Evolutionary conservation across 1,139 yeast genomes (phyloP).

Genomic region (Yamadazyma blattariae): DNA sequence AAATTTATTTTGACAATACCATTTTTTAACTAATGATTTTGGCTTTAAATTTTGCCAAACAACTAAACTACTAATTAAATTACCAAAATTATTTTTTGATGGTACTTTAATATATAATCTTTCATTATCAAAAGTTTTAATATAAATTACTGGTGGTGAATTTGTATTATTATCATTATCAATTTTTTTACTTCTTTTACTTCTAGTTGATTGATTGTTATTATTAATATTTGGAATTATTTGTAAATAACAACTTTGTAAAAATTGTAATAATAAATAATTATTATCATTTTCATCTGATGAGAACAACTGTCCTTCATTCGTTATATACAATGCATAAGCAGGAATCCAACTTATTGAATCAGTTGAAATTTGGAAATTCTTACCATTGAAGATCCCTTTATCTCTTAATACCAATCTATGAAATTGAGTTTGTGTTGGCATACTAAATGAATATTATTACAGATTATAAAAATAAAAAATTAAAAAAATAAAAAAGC

Average conservation of each 20-base stretch:
- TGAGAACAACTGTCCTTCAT: slow-evolving; percentile 36
- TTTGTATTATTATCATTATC: not conserved
- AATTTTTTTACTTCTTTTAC: slow-evolving; percentile 4
- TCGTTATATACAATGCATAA: slow-evolving; percentile 31
- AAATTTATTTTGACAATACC: slow-evolving; percentile 47
- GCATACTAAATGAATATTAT: slow-evolving; percentile 32
- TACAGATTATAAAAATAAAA: too few species aligned
- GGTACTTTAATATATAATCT: slow-evolving; percentile 46
- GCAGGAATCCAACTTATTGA: slow-evolving; percentile 37
- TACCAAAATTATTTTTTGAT: slow-evolving; percentile 44
- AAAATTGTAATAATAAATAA: slow-evolving; percentile 31
- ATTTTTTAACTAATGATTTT: slow-evolving; percentile 56
- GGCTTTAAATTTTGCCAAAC: slow-evolving; percentile 67
- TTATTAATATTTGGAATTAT: slow-evolving; percentile 26
- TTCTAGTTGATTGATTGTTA: slow-evolving; percentile 3
- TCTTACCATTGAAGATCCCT: slow-evolving; percentile 35
- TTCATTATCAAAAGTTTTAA: slow-evolving; percentile 46
- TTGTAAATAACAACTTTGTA: slow-evolving; percentile 44
- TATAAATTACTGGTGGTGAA: slow-evolving; percentile 43
- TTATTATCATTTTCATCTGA: slow-evolving; percentile 33
- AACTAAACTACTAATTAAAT: slow-evolving; percentile 48
- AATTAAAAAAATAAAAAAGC: too few species aligned
- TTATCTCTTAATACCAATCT: slow-evolving; percentile 31
- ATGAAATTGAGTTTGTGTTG: slow-evolving; percentile 55
- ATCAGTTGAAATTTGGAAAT: slow-evolving; percentile 38